Percentiles rank a stretch among this genome's conserved stretches.
phyloP scores from a whole-genome alignment of 306 rosid species.

The Sphenostylis stenocarpa region DNA sequence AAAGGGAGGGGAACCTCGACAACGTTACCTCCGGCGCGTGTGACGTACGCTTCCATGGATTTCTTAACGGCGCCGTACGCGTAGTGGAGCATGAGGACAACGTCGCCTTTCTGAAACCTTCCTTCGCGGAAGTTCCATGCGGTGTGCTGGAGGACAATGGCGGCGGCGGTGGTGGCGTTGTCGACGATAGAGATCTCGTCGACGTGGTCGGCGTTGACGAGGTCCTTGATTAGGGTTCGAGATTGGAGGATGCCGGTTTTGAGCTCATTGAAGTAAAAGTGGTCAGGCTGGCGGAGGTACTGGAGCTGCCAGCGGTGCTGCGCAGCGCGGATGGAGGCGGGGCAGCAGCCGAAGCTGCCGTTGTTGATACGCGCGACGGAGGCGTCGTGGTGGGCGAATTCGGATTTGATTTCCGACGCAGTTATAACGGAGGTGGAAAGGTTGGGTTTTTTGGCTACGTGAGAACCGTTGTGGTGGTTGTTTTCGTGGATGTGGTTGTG shows the following conservation, averaged over 20 bases:
- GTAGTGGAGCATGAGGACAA: conserved; percentile 83
- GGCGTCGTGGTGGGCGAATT: conserved; percentile 80
- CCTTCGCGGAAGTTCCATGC: conserved; percentile 84
- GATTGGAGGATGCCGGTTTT: conserved; percentile 54
- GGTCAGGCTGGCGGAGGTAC: conserved; percentile 79
- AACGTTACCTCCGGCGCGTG: conserved; percentile 84
- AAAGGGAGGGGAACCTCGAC: conserved; percentile 87
- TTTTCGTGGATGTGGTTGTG: not conserved
- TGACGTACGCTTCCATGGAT: conserved; percentile 84
- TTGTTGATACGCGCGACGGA: conserved; percentile 83
- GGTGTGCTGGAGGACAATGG: conserved; percentile 81
- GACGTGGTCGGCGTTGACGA: conserved; percentile 70
- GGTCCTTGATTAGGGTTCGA: conserved; percentile 55
- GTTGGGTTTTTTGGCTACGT: conserved; percentile 58
- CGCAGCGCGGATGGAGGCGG: conserved; percentile 60
- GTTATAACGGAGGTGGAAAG: conserved; percentile 50
- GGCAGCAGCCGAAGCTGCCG: conserved; percentile 92
- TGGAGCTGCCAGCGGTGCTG: conserved; percentile 61
- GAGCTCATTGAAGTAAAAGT: conserved; percentile 79
- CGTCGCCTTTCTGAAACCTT: conserved; percentile 63
- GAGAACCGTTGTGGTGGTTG: conserved; percentile 57
- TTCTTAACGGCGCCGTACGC: conserved; percentile 92
- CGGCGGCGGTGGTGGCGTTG: conserved; percentile 99
- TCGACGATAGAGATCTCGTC: conserved; percentile 92
- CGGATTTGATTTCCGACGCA: conserved; percentile 52